These are phyloP conservation scores for Fusarium lateritium DNA, from an alignment of 2,329 filamentous ascomycete species.

Conservation along the genomic window DNA sequence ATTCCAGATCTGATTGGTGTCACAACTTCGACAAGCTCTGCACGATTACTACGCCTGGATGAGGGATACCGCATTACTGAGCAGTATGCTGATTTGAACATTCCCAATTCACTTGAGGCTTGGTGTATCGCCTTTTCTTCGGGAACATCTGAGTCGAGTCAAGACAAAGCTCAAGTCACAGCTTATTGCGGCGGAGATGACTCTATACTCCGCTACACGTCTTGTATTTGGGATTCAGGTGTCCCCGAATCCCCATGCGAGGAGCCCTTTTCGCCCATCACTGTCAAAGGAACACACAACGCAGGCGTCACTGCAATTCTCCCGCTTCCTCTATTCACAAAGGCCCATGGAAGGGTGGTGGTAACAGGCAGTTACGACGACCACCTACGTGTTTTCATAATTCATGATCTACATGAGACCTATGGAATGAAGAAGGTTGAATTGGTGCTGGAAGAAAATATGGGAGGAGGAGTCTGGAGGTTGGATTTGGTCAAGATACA, in stretches of 20 bases:
- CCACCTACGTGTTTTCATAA: constrained; percentile 76
- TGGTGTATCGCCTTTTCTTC: constrained; percentile 79
- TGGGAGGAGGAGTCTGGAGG: constrained; percentile 91
- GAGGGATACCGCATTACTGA: constrained; percentile 57
- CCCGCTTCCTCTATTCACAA: constrained; percentile 67
- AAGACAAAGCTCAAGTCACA: constrained; percentile 52
- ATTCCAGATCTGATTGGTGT: constrained; percentile 71
- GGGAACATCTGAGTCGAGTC: constrained; percentile 27
- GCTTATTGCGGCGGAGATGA: constrained; percentile 85
- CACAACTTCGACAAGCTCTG: constrained; percentile 78
- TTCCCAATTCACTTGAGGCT: constrained; percentile 74
- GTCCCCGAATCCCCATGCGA: constrained; percentile 30
- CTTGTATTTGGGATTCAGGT: constrained; percentile 48
- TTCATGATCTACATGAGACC: constrained; percentile 59
- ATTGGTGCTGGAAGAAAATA: constrained; percentile 73
- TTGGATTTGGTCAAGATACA: constrained; percentile 71
- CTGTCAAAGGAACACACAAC: constrained; percentile 69
- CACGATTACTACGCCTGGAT: constrained; percentile 68
- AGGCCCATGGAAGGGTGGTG: constrained; percentile 69
- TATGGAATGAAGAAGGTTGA: constrained; percentile 61
- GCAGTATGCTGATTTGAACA: constrained; percentile 55
- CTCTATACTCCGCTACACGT: constrained; percentile 68
- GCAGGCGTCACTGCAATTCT: constrained; percentile 92
- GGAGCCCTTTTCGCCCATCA: constrained; percentile 47
- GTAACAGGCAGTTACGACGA: constrained; percentile 96